These are phyloP conservation scores for Lasiodiplodia sp. DNA, from an alignment of 2,329 filamentous ascomycete species.

Conservation along the genomic window DNA sequence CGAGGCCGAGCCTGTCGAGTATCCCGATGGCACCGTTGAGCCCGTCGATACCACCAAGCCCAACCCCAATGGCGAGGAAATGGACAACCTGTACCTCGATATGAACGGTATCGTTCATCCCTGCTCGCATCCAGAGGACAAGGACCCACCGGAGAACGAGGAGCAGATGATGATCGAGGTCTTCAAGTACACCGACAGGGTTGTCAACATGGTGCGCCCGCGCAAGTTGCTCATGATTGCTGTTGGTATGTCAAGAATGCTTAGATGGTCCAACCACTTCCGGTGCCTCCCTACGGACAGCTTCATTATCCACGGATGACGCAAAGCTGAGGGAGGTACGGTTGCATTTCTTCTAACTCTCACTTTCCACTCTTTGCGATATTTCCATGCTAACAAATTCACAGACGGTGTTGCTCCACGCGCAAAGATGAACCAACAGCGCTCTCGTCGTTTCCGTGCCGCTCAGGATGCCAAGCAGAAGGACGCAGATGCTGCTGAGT, in stretches of 20 bases:
- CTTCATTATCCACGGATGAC: conserved; percentile 39
- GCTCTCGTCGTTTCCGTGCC: conserved; percentile 91
- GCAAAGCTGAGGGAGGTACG: conserved; percentile 43
- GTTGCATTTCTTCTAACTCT: conserved; percentile 30
- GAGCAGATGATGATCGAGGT: conserved; percentile 99
- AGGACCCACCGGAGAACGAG: conserved; percentile 88
- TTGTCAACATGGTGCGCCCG: conserved; percentile 98
- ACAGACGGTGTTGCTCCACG: conserved; percentile 93
- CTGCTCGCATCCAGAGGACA: conserved; percentile 95
- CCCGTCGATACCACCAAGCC: conserved; percentile 84
- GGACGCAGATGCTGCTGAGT: conserved; percentile 86
- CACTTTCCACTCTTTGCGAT: not conserved
- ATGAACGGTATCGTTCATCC: conserved; percentile 99
- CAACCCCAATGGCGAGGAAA: conserved; percentile 97
- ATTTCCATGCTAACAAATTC: conserved; percentile 29
- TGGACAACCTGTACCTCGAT: conserved; percentile 97
- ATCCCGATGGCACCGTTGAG: conserved; percentile 82
- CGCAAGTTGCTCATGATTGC: conserved; percentile 97
- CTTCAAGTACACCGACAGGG: conserved; percentile 97
- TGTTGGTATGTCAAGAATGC: conserved; percentile 69
- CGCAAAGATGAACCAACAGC: conserved; percentile 99
- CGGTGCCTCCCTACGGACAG: conserved; percentile 36
- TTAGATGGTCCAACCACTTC: conserved; percentile 16
- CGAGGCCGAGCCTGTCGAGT: conserved; percentile 77
- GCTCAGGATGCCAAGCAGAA: conserved; percentile 95